Base-by-base conservation (phyloP, 768 basidiomycete genomes). In the Suillus americanus region DNA sequence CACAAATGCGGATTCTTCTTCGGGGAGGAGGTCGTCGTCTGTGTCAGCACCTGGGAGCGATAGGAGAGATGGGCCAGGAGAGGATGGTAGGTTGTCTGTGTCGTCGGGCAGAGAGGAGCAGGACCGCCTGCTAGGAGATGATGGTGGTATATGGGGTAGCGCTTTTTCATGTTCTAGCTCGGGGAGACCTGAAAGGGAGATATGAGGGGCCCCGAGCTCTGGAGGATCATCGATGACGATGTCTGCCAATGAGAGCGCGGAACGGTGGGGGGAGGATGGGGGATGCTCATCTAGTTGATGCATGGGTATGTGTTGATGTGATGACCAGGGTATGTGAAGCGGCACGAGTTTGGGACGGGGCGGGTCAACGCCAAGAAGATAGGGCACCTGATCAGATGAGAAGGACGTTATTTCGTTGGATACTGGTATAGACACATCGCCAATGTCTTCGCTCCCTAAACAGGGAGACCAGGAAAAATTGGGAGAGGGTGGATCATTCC, bases 1-100 rank as follows among this genome's bases (percentile, higher is more conserved):
- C 41, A 64, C 51, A 5, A 62, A 41, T 40, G 5, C 20, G 61
- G 14, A 40, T 61, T 57, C 65, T 61, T 57, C 65, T 12, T 65
- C 69, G 3, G 81, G 82, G 62, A 83, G 71, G 16, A 83, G 75
- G 37, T 75, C 72, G 30, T 82, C 75, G 63, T 82, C 81, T 7
- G 73, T 75, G n/a, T 81, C 80, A 28, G 74, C 82, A 6, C 81
- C 81, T 1, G 81, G 82, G 13, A 82, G 75, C 1, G 79, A 78
- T 30, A 81, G 61, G 16, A 82, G 65, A 5, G 68, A 67, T 60
- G 68, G 69, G 10, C 71, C 55, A n/a, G 75, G 65, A 41, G 66
- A 53, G 23, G 74, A 71, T 68, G 68, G 70, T 50, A 69, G 69
- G 55, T 73, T 62, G 18, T 67, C 63, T 37, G 77, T 73, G 3